A percentile compares a stretch with the other conserved stretches of the same genome.
These are phyloP conservation scores for Oryza coarctata DNA, from an alignment of 176 grass and related monocot genomes.

Conservation along the genomic window DNA sequence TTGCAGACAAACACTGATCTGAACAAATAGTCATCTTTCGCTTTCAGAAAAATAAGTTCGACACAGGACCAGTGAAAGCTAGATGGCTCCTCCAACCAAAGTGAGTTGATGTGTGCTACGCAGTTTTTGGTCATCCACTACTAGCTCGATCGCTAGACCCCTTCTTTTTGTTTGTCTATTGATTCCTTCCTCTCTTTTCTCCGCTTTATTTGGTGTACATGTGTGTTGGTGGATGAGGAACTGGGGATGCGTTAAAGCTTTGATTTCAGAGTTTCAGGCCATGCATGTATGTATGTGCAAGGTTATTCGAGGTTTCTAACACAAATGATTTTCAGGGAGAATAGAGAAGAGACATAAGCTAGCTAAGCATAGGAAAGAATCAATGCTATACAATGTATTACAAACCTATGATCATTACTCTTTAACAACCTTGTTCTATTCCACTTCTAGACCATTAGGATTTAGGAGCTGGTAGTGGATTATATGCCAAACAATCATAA, in stretches of 20 bases:
- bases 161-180: not conserved
- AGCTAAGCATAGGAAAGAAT: too few relatives aligned
- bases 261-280: not conserved
- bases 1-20: not conserved
- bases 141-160: not conserved
- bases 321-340: too few relatives aligned
- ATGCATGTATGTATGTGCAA: not conserved
- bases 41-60: conserved; percentile 24
- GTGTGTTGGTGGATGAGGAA: not conserved
- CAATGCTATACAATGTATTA: too few relatives aligned
- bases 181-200: not conserved
- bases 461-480: not conserved
- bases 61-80: not conserved
- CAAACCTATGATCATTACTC: too few relatives aligned
- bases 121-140: not conserved
- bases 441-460: too few relatives aligned
- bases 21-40: conserved; percentile 13
- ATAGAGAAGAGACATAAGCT: too few relatives aligned
- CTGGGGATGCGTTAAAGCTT: not conserved
- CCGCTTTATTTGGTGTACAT: not conserved
- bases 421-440: too few relatives aligned
- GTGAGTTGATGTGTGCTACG: not conserved
- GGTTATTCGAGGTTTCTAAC: too few relatives aligned
- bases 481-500: not conserved
- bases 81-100: not conserved